Evolutionary conservation across 2,329 filamentous ascomycete genomes (phyloP).

Genomic region (Cercospora sesami): DNA sequence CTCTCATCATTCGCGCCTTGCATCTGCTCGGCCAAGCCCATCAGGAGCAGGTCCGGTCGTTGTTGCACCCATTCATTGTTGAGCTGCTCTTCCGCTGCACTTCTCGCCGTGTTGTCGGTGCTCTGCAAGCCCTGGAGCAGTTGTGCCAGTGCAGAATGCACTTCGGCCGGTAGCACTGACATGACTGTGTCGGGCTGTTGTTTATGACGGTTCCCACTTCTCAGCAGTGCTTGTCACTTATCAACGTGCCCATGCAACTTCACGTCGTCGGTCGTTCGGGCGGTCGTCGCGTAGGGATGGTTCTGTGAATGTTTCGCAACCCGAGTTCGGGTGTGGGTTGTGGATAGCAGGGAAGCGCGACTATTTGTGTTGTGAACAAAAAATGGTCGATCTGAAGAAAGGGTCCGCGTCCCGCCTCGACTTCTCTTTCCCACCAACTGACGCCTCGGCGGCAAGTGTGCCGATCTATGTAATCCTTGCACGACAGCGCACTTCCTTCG

Average conservation of each 20-base stretch:
- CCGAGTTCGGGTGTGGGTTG: neutral
- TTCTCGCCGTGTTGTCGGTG: constrained; percentile 80
- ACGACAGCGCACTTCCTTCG: neutral
- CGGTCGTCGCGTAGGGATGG: neutral
- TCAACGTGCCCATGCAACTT: constrained; percentile 4
- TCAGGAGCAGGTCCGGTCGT: constrained; percentile 82
- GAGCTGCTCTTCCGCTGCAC: constrained; percentile 85
- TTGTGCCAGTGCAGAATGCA: constrained; percentile 80
- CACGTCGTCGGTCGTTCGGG: neutral
- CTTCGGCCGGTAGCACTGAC: constrained; percentile 79
- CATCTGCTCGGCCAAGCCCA: constrained; percentile 92
- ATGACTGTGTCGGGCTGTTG: constrained; percentile 23
- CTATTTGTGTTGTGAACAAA: constrained; percentile 1
- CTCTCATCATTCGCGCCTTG: constrained; percentile 71
- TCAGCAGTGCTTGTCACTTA: neutral
- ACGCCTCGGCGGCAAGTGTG: neutral
- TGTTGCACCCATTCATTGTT: constrained; percentile 84
- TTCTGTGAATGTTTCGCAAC: constrained; percentile 1
- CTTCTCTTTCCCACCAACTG: neutral
- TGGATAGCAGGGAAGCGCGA: neutral
- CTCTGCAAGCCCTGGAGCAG: constrained; percentile 87
- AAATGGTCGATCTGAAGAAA: constrained; percentile 4
- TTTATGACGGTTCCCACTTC: neutral
- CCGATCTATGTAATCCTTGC: constrained; percentile 1
- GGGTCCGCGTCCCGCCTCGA: neutral